Percentiles rank a stretch among this genome's conserved stretches.
phyloP scores from a whole-genome alignment of 2,329 filamentous ascomycete species.

The Pestalotiopsis sp. region DNA sequence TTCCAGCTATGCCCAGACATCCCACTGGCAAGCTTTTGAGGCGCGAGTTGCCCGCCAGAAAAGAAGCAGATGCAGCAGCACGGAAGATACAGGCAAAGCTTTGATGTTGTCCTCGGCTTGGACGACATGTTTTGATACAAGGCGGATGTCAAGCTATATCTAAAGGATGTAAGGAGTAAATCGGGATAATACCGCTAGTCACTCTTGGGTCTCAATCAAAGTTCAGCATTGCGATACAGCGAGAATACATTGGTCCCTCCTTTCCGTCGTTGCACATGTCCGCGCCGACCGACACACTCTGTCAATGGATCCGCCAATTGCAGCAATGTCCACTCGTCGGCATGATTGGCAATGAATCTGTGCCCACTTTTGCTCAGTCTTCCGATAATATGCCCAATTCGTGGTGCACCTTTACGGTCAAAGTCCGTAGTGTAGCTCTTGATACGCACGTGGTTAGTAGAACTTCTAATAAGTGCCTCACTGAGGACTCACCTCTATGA shows the following conservation, averaged over 20 bases:
- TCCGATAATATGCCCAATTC: conserved; percentile 53
- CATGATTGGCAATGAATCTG: conserved; percentile 61
- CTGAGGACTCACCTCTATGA: background rate
- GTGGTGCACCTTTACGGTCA: conserved; percentile 49
- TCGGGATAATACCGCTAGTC: too few relatives aligned
- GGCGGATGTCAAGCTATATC: too few relatives aligned
- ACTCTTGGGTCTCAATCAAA: background rate
- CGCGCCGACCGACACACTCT: background rate
- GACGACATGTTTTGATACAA: too few relatives aligned
- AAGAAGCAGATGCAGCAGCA: background rate
- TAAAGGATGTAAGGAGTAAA: too few relatives aligned
- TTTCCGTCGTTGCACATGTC: background rate
- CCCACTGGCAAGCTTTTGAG: conserved; percentile 32
- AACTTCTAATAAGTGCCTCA: background rate
- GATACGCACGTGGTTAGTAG: background rate
- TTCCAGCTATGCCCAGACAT: conserved; percentile 31
- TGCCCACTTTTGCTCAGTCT: conserved; percentile 46
- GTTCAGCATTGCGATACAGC: background rate
- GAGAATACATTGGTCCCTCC: background rate
- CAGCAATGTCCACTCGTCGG: conserved; percentile 48
- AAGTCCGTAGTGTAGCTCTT: conserved; percentile 66
- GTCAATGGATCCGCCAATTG: conserved; percentile 30
- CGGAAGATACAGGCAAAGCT: background rate
- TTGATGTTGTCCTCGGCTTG: too few relatives aligned
- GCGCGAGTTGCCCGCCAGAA: conserved; percentile 17